Evolutionary conservation across 164 flowering plant genomes (phyloP), one percentile per base, ranked within the genome.

Genomic region (Vitis rupestris): DNA sequence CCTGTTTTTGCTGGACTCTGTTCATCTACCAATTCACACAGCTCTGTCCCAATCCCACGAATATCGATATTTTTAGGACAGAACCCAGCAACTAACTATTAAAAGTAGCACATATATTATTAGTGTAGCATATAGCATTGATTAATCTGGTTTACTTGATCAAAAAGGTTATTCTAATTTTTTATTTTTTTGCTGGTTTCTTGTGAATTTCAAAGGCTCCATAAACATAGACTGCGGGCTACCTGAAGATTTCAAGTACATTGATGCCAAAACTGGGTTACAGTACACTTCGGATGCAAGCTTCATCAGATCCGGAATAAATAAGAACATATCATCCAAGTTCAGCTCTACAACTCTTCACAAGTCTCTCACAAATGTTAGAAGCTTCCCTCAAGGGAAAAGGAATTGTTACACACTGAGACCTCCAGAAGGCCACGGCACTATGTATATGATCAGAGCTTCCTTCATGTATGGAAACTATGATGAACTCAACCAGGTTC

Each of bases 401-500:
- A 69, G 48, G 27, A 69, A 61, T 51, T 69, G 72, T 53, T 69
- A 61, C 51, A 69, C 66, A 3, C 11, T 69, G 52, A 37, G 27
- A 19, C 72, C 66, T 29, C 51, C 57, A 44, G 48, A 30, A 19
- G 52, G 44, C 50, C 27, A 60, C 9, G 51, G 27, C 15, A 31
- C 8, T 8, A 69, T 37, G 23, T 69, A 69, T 51, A 4, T 37
- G 44, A 37, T 37, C 44, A 37, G 44, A 37, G 82, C 83, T 8
- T 17, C 64, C 0, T 83, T 80, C 59, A 31, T 75, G 63, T 83
- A 83, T 64, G 86, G 80, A 27, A 79, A 83, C 55, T 83, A 83
- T 37, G 86, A 86, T 65, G 72, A 65, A 0, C n/a, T 12, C 62
- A 50, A 54, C 62, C 29, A 61, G 65, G 57, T 37, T 3, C 87